A percentile compares a stretch with the other conserved stretches of the same genome.
phyloP scores from a whole-genome alignment of 306 rosid genomes.

The Dalbergia oliveri region DNA sequence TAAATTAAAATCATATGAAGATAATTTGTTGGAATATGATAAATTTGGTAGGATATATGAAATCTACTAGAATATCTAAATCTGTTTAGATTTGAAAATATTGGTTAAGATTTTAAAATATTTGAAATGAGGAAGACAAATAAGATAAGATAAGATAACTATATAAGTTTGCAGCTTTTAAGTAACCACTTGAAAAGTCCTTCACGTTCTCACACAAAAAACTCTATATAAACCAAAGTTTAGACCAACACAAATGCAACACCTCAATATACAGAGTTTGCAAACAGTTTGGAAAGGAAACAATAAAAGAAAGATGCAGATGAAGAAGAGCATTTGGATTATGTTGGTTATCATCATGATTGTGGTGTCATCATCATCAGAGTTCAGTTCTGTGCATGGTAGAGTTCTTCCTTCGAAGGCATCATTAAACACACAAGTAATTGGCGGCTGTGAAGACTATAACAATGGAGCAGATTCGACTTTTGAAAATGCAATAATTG shows the following conservation, averaged over 20 bases:
- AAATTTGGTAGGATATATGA: no score
- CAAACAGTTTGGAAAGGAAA: not conserved
- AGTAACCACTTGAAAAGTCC: slow-evolving; percentile 48
- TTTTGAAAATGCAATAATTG: slow-evolving; percentile 50
- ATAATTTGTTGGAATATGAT: no score
- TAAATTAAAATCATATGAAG: no score
- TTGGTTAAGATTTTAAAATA: no score
- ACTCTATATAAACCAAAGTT: slow-evolving; percentile 32
- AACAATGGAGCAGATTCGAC: slow-evolving; percentile 31
- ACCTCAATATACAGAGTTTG: not conserved
- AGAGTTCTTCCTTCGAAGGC: slow-evolving; percentile 60
- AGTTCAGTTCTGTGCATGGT: slow-evolving; percentile 60
- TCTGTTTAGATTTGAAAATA: no score
- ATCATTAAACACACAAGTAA: not conserved
- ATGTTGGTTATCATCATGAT: slow-evolving; percentile 51
- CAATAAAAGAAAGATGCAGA: not conserved
- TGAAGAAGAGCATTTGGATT: slow-evolving; percentile 49
- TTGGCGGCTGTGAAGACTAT: slow-evolving; percentile 38
- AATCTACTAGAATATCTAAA: no score
- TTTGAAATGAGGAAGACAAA: not conserved
- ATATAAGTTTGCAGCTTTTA: slow-evolving; percentile 42
- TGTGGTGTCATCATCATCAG: slow-evolving; percentile 41
- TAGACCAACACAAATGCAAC: not conserved
- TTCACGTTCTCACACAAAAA: slow-evolving; percentile 48
- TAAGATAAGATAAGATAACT: no score